phyloP scores from a whole-genome alignment of 306 rosid species.

The Glycyrrhiza uralensis region DNA sequence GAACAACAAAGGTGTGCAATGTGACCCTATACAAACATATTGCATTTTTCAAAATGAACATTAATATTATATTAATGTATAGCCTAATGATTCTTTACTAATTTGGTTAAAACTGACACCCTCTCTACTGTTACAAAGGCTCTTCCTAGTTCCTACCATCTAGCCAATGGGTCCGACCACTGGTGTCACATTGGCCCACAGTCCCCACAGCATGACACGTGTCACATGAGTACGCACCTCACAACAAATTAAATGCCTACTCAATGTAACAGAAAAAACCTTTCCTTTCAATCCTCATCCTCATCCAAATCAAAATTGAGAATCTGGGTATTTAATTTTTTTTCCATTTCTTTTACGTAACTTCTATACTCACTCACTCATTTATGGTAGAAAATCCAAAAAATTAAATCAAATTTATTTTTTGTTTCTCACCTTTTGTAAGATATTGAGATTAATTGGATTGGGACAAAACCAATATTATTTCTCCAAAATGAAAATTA shows the following conservation, averaged over 20 bases:
- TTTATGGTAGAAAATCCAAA: too few relatives aligned
- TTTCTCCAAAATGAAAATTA: too few relatives aligned
- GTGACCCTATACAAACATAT: background rate
- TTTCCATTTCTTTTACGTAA: background rate
- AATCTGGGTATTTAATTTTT: too few relatives aligned
- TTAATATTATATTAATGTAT: too few relatives aligned
- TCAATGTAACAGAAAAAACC: background rate
- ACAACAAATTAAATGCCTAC: background rate
- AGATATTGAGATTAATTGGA: too few relatives aligned
- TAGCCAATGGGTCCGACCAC: conserved; percentile 33
- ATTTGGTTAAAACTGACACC: conserved; percentile 33
- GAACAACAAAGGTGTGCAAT: conserved; percentile 15
- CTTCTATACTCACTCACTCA: background rate
- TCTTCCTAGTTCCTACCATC: background rate
- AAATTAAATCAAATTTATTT: too few relatives aligned
- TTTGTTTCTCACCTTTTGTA: too few relatives aligned
- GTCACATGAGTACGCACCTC: conserved; percentile 24
- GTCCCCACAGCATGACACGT: conserved; percentile 19
- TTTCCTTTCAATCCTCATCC: background rate
- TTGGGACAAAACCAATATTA: too few relatives aligned
- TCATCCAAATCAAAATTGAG: background rate
- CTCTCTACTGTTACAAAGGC: background rate
- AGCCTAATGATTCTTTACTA: conserved; percentile 28
- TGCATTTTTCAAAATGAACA: conserved; percentile 21
- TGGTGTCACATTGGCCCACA: conserved; percentile 14